Percentiles rank a stretch among this genome's conserved stretches.
These are phyloP conservation scores for Conticribra weissflogii DNA, from an alignment of 108 stramenopile species.

Conservation along the genomic window DNA sequence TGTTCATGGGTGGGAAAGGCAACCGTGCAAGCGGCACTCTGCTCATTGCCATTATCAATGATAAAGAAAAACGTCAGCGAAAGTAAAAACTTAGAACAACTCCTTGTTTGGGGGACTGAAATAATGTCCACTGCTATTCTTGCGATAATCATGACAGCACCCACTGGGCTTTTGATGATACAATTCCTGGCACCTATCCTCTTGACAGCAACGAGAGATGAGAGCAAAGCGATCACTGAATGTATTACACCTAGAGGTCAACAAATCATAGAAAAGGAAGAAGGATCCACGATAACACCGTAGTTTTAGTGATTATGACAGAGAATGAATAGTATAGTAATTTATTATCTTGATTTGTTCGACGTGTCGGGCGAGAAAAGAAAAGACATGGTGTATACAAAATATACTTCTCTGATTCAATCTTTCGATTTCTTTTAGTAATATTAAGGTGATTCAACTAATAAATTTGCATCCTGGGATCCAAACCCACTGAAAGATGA, in stretches of 20 bases:
- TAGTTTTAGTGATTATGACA: not conserved
- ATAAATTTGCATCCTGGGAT: too few species aligned
- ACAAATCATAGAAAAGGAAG: not conserved
- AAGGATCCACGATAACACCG: not conserved
- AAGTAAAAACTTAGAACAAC: not conserved
- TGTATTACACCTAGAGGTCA: not conserved
- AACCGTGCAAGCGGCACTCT: constrained; percentile 59
- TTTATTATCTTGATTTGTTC: too few species aligned
- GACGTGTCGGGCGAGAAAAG: too few species aligned
- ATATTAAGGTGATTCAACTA: too few species aligned
- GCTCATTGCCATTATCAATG: constrained; percentile 35
- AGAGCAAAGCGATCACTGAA: not conserved
- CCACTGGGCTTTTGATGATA: constrained; percentile 29
- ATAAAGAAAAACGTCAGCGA: constrained; percentile 19
- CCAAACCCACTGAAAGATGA: constrained; percentile 50
- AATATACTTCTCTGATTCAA: too few species aligned
- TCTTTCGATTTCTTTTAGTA: too few species aligned
- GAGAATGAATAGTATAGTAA: too few species aligned
- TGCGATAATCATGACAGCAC: constrained; percentile 29
- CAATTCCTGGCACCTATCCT: constrained; percentile 14
- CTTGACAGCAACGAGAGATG: too few species aligned
- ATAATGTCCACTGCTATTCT: constrained; percentile 21
- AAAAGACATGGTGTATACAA: too few species aligned
- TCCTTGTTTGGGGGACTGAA: not conserved
- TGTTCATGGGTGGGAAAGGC: constrained; percentile 58